Evolutionary conservation across 2,329 filamentous ascomycete species (phyloP), one percentile per base, ranked within the genome.

Genomic region (Chaetomium sp.): DNA sequence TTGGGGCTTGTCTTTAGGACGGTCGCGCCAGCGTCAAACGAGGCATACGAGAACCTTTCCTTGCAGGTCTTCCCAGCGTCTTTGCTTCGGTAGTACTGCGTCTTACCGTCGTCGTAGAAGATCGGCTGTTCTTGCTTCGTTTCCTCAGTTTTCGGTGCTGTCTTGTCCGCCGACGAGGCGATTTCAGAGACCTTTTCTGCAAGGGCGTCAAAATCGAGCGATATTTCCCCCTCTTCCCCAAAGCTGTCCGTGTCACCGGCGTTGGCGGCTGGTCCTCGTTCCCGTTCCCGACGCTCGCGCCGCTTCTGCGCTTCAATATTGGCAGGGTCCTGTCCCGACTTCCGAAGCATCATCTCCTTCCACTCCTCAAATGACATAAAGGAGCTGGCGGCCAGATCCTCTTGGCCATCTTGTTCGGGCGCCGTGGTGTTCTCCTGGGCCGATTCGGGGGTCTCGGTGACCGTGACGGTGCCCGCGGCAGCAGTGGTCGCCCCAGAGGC

Each of bases 331-430:
- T 96, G 92, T 10, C 90, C 92, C 3, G 84, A 86, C 67, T 90
- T 89, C 51, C 86, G 88, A 14, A 97, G 75, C 73, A 95, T 96
- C 76, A 91, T 88, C 66, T 87, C 89, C 74, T 96, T 97, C 94
- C 94, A 99, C 66, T 97, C 92, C 69, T 97, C 94, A 65, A 99
- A 99, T 0, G 94, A 96, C 65, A 97, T 84, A 69, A 97, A 97
- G 6, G 91, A 86, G 48, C 70, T 70, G 2, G 73, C 72, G 47
- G 72, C 72, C 46, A 86, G 81, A 62, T 89, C 88, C 65, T 89
- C 86, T 9, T 87, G 75, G 48, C 88, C 60, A 8, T 60, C 61
- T 11, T 56, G 57, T 12, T 55, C 59, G 19, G 36, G 48, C 32
- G 14, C 84, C 79, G 12, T 72, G 64, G 8, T 59, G 53, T 41